Evolutionary conservation across 129 eudicot genomes (phyloP).

Genomic region (Glebionis coronaria): DNA sequence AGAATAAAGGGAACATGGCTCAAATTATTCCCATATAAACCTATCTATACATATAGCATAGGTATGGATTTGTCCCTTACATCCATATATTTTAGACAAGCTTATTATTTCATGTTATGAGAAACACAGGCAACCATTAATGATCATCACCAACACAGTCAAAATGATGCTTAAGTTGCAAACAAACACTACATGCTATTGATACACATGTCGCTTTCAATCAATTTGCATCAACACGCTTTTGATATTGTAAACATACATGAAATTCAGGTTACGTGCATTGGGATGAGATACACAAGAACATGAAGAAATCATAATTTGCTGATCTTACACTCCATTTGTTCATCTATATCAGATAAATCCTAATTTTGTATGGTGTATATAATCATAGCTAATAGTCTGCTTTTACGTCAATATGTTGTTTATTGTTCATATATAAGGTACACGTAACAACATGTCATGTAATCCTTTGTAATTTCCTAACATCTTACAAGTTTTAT

Average conservation of each 20-base stretch:
- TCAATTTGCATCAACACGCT: not conserved
- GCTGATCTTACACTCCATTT: conserved; percentile 29
- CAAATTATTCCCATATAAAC: conserved; percentile 33
- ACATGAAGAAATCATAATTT: conserved; percentile 8
- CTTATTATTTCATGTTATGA: conserved; percentile 25
- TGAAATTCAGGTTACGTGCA: conserved; percentile 32
- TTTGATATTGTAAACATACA: conserved; percentile 11
- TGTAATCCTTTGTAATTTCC: too few species aligned
- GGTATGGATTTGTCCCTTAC: conserved; percentile 28
- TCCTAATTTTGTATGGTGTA: not conserved
- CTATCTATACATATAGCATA: conserved; percentile 22
- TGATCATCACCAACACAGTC: conserved; percentile 10
- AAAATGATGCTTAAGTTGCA: conserved; percentile 8
- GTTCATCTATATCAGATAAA: conserved; percentile 13
- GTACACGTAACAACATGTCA: conserved; percentile 5
- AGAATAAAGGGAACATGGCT: conserved; percentile 35
- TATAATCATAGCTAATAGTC: not conserved
- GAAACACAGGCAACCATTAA: conserved; percentile 29
- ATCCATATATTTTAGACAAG: not conserved
- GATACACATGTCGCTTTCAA: not conserved
- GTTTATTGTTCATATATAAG: not conserved
- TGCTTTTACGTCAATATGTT: too few species aligned
- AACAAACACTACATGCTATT: conserved; percentile 10
- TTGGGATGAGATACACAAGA: conserved; percentile 22
- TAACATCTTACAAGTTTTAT: too few species aligned